Evolutionary conservation across 257 asterid genomes (phyloP).

Genomic region (Prunella vulgaris): DNA sequence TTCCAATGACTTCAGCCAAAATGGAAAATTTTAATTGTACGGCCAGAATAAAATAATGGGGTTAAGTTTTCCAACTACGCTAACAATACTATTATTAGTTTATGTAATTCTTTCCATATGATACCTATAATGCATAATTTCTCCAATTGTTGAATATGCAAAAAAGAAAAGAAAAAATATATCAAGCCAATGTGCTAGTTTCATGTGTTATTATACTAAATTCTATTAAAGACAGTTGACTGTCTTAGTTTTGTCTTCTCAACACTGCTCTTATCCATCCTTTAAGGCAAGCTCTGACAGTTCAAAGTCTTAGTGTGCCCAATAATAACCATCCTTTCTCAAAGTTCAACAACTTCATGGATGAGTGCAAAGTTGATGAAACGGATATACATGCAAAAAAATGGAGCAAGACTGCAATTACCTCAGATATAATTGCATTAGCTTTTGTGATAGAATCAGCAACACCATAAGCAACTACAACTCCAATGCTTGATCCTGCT

Average conservation of each 20-base stretch:
- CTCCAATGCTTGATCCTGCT: constrained; percentile 95
- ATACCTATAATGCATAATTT: neutral
- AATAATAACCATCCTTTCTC: neutral
- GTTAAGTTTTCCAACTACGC: neutral
- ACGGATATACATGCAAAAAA: neutral
- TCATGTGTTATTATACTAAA: neutral
- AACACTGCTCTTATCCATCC: too few relatives aligned
- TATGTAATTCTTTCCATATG: neutral
- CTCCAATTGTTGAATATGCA: neutral
- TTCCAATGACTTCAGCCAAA: constrained; percentile 16
- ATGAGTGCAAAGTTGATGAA: constrained; percentile 6
- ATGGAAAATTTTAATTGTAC: neutral
- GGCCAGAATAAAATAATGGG: neutral
- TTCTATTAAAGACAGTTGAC: neutral
- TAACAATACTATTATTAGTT: neutral
- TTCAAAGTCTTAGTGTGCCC: too few relatives aligned
- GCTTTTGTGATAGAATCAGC: constrained; percentile 74
- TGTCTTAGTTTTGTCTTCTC: neutral
- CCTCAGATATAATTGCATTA: constrained; percentile 67
- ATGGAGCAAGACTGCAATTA: constrained; percentile 23
- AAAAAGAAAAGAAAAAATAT: too few relatives aligned
- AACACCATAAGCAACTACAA: constrained; percentile 84
- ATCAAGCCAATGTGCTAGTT: neutral
- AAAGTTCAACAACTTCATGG: neutral
- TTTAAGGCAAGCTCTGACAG: too few relatives aligned